phyloP scores from a whole-genome alignment of 257 asterid species.

The Solanum okadae region DNA sequence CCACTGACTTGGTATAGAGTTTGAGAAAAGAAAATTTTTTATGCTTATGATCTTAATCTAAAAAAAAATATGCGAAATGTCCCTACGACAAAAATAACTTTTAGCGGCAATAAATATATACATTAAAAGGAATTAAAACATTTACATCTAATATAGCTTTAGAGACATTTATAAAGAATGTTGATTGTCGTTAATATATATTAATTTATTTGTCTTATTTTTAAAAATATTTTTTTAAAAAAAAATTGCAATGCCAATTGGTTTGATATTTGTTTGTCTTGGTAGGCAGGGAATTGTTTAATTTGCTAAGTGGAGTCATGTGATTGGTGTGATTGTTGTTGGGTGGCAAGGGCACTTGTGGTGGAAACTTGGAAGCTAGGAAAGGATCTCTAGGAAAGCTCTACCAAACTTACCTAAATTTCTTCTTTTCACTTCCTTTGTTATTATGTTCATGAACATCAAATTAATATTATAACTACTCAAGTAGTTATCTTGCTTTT shows the following conservation, averaged over 20 bases:
- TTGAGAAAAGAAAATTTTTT: too few relatives aligned
- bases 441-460: neutral
- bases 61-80: too few relatives aligned
- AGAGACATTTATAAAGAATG: too few relatives aligned
- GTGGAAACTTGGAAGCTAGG: slow-evolving; percentile 14
- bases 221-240: too few relatives aligned
- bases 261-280: neutral
- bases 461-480: neutral
- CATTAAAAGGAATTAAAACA: too few relatives aligned
- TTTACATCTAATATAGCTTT: too few relatives aligned
- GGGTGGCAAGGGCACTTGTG: slow-evolving; percentile 29
- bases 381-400: neutral
- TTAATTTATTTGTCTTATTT: too few relatives aligned
- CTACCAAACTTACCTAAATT: neutral
- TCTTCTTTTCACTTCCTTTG: neutral
- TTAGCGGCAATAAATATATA: too few relatives aligned
- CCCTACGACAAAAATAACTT: too few relatives aligned
- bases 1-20: too few relatives aligned
- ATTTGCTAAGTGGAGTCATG: slow-evolving; percentile 17
- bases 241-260: neutral
- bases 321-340: slow-evolving; percentile 26
- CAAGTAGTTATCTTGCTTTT: neutral
- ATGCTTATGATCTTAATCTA: too few relatives aligned
- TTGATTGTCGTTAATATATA: too few relatives aligned
- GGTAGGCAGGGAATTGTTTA: neutral